Evolutionary conservation across 1,284 basidiomycete genomes (phyloP).

Genomic region (Marasmius tenuissimus): DNA sequence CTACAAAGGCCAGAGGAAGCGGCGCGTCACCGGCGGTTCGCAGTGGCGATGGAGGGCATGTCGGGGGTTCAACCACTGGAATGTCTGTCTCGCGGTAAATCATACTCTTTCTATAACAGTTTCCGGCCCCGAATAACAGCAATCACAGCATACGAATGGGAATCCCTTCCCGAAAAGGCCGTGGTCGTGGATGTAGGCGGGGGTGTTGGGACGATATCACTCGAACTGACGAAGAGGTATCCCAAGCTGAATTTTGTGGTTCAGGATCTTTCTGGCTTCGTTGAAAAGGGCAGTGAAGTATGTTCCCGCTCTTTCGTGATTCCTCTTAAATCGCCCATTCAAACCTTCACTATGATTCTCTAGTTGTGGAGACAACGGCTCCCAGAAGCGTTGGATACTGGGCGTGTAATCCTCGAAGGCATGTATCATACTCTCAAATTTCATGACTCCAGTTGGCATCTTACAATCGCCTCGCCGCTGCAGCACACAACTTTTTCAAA

Average conservation of each 20-base stretch:
- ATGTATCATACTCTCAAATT: neutral
- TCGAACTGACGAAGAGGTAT: constrained; percentile 21
- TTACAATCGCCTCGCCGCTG: neutral
- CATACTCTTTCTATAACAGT: neutral
- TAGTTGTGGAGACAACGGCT: constrained; percentile 13
- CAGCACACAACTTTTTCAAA: constrained; percentile 11
- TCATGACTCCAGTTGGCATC: neutral
- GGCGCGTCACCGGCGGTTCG: constrained; percentile 8
- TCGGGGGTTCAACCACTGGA: constrained; percentile 6
- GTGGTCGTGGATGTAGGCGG: constrained; percentile 32
- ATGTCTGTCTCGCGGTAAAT: constrained; percentile 6
- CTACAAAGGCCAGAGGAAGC: constrained; percentile 11
- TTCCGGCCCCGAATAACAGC: neutral
- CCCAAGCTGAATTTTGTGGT: constrained; percentile 26
- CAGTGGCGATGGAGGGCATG: constrained; percentile 11
- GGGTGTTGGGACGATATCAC: constrained; percentile 24
- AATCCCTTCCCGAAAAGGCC: constrained; percentile 18
- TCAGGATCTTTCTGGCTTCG: constrained; percentile 27
- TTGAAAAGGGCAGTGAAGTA: constrained; percentile 18
- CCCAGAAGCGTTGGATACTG: constrained; percentile 12
- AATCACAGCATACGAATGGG: constrained; percentile 24
- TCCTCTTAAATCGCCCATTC: neutral
- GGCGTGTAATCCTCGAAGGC: constrained; percentile 17
- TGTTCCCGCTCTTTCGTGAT: neutral
- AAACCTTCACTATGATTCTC: neutral